phyloP scores from a whole-genome alignment of 225 moss, liverwort and hornwort genomes.

The Bryoerythrophyllum caledonicum region DNA sequence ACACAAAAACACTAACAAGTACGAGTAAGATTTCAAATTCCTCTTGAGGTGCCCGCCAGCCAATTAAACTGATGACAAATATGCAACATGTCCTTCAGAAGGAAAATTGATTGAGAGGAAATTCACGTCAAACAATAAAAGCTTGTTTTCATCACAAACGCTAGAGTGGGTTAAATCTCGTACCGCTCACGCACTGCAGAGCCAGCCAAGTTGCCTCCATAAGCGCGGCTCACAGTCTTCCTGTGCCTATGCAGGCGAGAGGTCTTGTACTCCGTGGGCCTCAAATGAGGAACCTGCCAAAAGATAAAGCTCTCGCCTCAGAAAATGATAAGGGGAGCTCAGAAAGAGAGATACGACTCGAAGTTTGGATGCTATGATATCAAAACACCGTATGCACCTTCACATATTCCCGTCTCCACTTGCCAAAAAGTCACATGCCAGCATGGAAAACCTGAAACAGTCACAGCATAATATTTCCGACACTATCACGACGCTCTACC shows the following conservation, averaged over 20 bases:
- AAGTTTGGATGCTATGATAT: background rate
- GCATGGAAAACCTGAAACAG: background rate
- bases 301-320: background rate
- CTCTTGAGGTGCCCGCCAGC: background rate
- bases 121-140: background rate
- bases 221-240: constrained; percentile 81
- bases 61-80: background rate
- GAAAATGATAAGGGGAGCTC: background rate
- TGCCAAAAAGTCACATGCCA: background rate
- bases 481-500: background rate
- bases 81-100: background rate
- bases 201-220: constrained; percentile 79
- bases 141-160: background rate
- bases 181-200: constrained; percentile 79
- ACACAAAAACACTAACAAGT: background rate
- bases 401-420: background rate
- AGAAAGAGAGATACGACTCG: background rate
- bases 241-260: constrained; percentile 72
- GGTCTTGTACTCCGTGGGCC: constrained; percentile 76
- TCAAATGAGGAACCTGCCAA: constrained; percentile 68
- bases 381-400: background rate
- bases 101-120: background rate
- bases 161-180: background rate
- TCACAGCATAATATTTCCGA: background rate
- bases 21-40: background rate